Base-by-base conservation (phyloP, 345 rosid species). In the Brassica cretica region DNA sequence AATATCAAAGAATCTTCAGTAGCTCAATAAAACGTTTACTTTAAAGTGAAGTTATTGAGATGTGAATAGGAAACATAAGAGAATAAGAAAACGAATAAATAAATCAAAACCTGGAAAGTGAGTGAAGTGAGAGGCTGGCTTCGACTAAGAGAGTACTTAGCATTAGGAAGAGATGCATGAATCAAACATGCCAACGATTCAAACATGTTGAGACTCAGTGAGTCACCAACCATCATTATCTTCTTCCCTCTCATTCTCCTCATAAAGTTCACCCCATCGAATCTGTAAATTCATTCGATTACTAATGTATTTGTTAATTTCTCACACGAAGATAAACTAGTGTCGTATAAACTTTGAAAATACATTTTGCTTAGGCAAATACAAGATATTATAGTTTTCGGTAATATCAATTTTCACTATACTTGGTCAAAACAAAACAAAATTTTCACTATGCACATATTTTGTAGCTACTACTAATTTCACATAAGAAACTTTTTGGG, bases 141-240 rank as follows among this genome's bases (percentile, higher is more conserved):
- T 78, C 83, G 35, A 85, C 30, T 70, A 53, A 88, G 69, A 1
- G 76, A 70, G 73, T 78, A 79, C 82, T 74, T 86, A 14, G 96
- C 82, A 68, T 88, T 85, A 4, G 98, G 98, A 2, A 89, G 87
- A 81, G 86, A 89, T 5, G 94, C 70, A 11, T 89, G 86, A 66
- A 94, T 74, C 93, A 94, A 53, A 78, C 98, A 94, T 8, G 88
- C 80, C 66, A 94, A 79, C 10, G 98, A 94, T 80, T 84, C 84
- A 85, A 89, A 92, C 80, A 90, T 93, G 82, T 94, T 92, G 72
- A 76, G 73, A 84, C 94, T 92, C 83, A 94, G 86, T 66, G 98
- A 94, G 86, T 94, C 98, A 15, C 98, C 98, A 49, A 94, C 98
- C 71, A 94, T 87, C 98, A 94, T 94, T 39, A 94, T 89, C 89